These are phyloP conservation scores for Fusarium zealandicum DNA, from an alignment of 2,329 filamentous ascomycete species.

Conservation along the genomic window DNA sequence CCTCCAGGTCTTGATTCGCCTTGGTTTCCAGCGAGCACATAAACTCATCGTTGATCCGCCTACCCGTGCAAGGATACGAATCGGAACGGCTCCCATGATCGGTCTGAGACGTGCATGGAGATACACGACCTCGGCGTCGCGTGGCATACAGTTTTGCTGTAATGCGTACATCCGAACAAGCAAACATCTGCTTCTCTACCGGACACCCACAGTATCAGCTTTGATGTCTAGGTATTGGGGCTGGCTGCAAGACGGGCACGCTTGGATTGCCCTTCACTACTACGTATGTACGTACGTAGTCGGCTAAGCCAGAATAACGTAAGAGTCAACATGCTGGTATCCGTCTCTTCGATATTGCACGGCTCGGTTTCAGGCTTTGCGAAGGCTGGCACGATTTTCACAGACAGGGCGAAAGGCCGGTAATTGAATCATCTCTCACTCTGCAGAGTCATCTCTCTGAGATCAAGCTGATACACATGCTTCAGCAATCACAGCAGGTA, in stretches of 20 bases:
- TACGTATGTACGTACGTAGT: not conserved
- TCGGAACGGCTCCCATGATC: conserved; percentile 37
- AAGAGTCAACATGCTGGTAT: conserved; percentile 3
- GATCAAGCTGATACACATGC: not conserved
- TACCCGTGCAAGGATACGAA: conserved; percentile 27
- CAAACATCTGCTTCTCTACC: not conserved
- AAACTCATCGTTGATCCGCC: conserved; percentile 31
- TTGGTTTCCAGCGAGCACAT: conserved; percentile 21
- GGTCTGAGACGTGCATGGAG: conserved; percentile 18
- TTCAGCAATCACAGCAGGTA: not conserved
- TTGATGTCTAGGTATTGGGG: not conserved
- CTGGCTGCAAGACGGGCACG: conserved; percentile 2
- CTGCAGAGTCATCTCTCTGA: not conserved
- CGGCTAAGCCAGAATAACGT: conserved; percentile 4
- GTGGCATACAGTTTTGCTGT: conserved; percentile 8
- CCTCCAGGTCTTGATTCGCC: conserved; percentile 22
- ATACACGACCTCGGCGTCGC: conserved; percentile 19
- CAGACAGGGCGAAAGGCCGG: conserved; percentile 9
- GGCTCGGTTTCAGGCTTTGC: conserved; percentile 30
- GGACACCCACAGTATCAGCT: not conserved
- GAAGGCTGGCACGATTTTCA: conserved; percentile 19
- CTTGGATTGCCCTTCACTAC: conserved; percentile 13
- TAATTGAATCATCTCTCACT: conserved; percentile 9
- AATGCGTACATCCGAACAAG: conserved; percentile 5
- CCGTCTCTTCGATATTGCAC: conserved; percentile 18